These are phyloP conservation scores for Fraxinus velutina DNA, from an alignment of 305 asterid genomes.

Conservation along the genomic window DNA sequence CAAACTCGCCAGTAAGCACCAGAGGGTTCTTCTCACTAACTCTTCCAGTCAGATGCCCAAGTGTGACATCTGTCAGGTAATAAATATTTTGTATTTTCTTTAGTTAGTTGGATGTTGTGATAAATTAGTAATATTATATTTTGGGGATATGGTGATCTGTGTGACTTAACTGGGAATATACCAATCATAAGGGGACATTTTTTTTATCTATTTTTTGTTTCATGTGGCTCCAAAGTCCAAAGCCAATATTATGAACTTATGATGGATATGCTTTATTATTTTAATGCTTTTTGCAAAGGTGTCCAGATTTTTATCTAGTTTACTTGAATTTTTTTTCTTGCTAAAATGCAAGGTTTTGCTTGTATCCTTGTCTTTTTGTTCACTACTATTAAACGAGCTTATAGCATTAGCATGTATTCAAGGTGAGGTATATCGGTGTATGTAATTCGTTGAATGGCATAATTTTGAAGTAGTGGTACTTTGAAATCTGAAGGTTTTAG, in stretches of 20 bases:
- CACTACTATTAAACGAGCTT: background rate
- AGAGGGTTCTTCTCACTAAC: slow-evolving; percentile 60
- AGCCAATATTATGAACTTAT: background rate
- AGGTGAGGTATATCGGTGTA: background rate
- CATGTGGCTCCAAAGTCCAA: background rate
- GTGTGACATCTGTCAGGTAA: slow-evolving; percentile 95
- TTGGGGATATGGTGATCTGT: background rate
- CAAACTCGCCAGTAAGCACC: slow-evolving; percentile 82
- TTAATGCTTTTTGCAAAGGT: background rate
- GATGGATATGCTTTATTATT: background rate
- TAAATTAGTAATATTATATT: background rate
- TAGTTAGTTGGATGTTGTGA: background rate
- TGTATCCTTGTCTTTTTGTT: background rate
- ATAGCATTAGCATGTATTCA: background rate
- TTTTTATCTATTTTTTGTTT: background rate
- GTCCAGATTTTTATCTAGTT: background rate
- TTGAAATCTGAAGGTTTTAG: background rate
- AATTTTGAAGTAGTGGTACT: background rate
- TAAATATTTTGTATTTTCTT: background rate
- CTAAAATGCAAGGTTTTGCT: background rate
- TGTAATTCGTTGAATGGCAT: background rate
- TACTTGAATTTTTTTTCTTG: background rate
- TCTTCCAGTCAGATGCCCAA: slow-evolving; percentile 73
- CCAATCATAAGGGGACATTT: background rate
- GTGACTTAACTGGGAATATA: background rate